Evolutionary conservation across 768 basidiomycete species (phyloP).

Genomic region (Sporobolomyces phaffii): DNA sequence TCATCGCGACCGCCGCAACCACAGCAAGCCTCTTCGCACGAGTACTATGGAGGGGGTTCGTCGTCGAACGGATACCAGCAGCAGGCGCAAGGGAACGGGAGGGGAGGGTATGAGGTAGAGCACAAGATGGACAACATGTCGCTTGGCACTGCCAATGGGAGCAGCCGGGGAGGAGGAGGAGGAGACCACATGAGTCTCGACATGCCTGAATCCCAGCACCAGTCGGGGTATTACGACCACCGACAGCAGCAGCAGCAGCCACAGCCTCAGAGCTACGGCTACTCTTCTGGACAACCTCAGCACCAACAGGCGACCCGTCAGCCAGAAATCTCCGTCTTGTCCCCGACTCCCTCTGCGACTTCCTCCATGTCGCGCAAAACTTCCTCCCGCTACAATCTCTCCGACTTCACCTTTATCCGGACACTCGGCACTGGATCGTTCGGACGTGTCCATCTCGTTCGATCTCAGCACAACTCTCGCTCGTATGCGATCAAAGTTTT

Average conservation of each 20-base stretch:
- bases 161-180: neutral
- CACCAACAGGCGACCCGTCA: constrained; percentile 10
- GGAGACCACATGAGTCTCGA: constrained; percentile 25
- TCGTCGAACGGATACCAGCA: constrained; percentile 7
- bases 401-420: constrained; percentile 43
- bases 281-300: neutral
- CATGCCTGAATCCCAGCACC: constrained; percentile 22
- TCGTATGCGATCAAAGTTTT: constrained; percentile 72
- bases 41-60: constrained; percentile 9
- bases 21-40: constrained; percentile 4
- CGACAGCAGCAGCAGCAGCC: constrained; percentile 9
- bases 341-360: constrained; percentile 37
- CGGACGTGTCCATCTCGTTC: constrained; percentile 84
- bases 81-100: neutral
- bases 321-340: constrained; percentile 29
- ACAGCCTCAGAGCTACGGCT: neutral
- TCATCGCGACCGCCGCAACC: neutral
- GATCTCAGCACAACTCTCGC: constrained; percentile 49
- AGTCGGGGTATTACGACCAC: constrained; percentile 11
- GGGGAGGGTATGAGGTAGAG: constrained; percentile 26
- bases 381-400: constrained; percentile 41
- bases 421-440: constrained; percentile 83
- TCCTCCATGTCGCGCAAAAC: constrained; percentile 40
- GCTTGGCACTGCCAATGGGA: neutral
- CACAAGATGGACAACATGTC: constrained; percentile 34